These are phyloP conservation scores for Immersiella caudata DNA, from an alignment of 495 filamentous ascomycete species.

Conservation along the genomic window DNA sequence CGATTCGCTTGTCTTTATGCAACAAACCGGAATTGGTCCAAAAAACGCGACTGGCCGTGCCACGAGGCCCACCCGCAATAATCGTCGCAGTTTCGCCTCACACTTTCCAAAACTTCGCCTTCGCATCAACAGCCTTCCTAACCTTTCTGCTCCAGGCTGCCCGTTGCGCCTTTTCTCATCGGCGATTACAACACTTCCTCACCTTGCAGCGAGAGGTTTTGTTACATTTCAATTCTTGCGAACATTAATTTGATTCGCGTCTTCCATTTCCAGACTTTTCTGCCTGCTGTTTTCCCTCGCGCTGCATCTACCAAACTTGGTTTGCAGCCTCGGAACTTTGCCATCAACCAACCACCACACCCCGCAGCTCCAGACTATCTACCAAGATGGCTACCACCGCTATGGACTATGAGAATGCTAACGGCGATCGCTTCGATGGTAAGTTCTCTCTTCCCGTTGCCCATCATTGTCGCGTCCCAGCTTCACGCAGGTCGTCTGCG, in stretches of 20 bases:
- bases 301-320: not conserved
- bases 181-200: conserved; percentile 5
- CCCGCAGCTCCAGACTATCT: not conserved
- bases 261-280: conserved; percentile 1
- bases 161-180: not conserved
- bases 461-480: not conserved
- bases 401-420: conserved; percentile 87
- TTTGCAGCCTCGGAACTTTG: conserved; percentile 8
- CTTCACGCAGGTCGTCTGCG: conserved; percentile 5
- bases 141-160: not conserved
- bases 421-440: conserved; percentile 82
- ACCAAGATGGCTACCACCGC: conserved; percentile 54
- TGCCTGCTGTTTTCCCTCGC: conserved; percentile 1
- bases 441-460: conserved; percentile 38
- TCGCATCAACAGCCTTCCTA: conserved; percentile 18
- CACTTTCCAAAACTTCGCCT: conserved; percentile 19
- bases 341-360: not conserved
- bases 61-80: not conserved
- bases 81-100: conserved; percentile 12
- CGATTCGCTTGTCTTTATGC: not conserved
- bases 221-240: conserved; percentile 1
- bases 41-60: conserved; percentile 12
- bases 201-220: conserved; percentile 1
- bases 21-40: not conserved
- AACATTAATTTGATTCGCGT: conserved; percentile 8